phyloP scores from a whole-genome alignment of 768 basidiomycete species.

The Amanita pallidorosea region DNA sequence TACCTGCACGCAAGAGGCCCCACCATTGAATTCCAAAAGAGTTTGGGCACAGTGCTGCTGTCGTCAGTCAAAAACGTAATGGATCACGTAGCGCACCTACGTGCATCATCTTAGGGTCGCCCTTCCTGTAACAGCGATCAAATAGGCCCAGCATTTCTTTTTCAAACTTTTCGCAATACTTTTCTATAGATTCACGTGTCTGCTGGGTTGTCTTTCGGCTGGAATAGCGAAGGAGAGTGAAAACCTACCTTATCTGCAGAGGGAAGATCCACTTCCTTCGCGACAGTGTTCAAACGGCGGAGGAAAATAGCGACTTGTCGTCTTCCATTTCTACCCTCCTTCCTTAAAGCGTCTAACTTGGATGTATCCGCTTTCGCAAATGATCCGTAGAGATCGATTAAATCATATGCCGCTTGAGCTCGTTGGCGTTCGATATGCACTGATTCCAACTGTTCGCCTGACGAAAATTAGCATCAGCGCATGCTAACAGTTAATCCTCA shows the following conservation, averaged over 20 bases:
- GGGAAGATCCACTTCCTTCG: slow-evolving; percentile 87
- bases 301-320: slow-evolving; percentile 82
- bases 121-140: slow-evolving; percentile 90
- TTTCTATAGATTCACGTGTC: slow-evolving; percentile 89
- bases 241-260: slow-evolving; percentile 62
- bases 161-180: slow-evolving; percentile 97
- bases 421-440: slow-evolving; percentile 86
- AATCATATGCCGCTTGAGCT: slow-evolving; percentile 88
- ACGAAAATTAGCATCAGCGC: slow-evolving; percentile 1
- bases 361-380: slow-evolving; percentile 76
- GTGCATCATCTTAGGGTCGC: slow-evolving; percentile 99
- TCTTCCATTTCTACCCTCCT: slow-evolving; percentile 83
- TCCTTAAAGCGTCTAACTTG: slow-evolving; percentile 65
- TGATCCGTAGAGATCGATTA: slow-evolving; percentile 91
- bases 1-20: slow-evolving; percentile 91
- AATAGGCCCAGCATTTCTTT: slow-evolving; percentile 97
- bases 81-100: slow-evolving; percentile 29
- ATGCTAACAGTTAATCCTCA: slow-evolving; percentile 17
- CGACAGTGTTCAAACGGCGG: slow-evolving; percentile 75
- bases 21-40: slow-evolving; percentile 95
- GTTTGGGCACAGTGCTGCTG: slow-evolving; percentile 95
- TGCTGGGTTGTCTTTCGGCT: slow-evolving; percentile 17
- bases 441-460: slow-evolving; percentile 93
- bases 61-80: background rate
- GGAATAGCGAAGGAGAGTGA: background rate